Conservation (phyloP, 2,329 filamentous ascomycete genomes). For the Camillea tinctor region DNA sequence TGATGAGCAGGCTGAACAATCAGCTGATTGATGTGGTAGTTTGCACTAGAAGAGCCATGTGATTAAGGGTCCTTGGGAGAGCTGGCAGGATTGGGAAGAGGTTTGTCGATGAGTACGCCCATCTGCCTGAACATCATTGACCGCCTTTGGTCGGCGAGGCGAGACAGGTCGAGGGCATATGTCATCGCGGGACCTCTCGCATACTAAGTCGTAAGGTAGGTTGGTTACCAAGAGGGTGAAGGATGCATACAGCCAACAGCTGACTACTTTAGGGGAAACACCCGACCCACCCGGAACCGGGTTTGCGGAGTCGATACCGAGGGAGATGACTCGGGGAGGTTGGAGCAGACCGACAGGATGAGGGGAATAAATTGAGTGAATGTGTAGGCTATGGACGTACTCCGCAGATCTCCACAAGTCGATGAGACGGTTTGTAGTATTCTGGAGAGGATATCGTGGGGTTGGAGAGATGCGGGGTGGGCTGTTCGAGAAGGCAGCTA, state of each 20-base stretch:
- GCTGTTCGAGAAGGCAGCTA: neutral
- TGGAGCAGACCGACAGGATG: neutral
- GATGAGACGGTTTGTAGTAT: neutral
- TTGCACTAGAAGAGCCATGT: neutral
- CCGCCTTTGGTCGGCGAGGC: neutral
- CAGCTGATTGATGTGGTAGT: conserved; percentile 14
- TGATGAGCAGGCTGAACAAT: conserved; percentile 12
- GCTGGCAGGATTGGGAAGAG: neutral
- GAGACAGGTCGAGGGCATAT: neutral
- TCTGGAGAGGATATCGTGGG: neutral
- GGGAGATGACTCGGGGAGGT: neutral
- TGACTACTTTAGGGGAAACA: neutral
- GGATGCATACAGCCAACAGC: neutral
- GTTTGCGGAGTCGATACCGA: neutral
- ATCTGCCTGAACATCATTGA: neutral
- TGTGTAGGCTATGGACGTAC: neutral
- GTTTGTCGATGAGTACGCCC: neutral
- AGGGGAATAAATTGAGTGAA: neutral
- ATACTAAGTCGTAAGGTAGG: neutral
- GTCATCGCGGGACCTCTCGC: neutral
- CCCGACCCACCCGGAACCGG: neutral
- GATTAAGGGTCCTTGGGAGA: neutral
- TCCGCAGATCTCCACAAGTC: conserved; percentile 1
- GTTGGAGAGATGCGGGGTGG: neutral
- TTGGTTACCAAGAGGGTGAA: neutral